Base-by-base conservation (phyloP, 2,329 filamentous ascomycete species). In the Clonostachys rhizophaga region DNA sequence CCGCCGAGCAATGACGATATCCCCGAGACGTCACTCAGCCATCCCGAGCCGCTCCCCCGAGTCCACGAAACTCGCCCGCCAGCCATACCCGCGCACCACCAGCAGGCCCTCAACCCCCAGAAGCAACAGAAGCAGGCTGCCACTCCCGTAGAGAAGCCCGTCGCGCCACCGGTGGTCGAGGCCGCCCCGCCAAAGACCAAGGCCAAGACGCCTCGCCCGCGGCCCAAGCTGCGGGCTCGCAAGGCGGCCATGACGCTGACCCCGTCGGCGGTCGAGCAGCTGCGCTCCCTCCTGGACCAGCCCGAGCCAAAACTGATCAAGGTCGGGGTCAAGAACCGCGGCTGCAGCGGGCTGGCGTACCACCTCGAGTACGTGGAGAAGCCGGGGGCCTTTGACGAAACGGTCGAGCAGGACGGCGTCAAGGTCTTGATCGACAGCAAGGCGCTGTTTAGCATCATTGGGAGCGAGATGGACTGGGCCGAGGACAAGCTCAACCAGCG, bases 391-490 rank as follows among this genome's bases (percentile, higher is more conserved):
- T 92, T 97, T 58, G 94, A 99, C 59, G 94, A 99, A 67, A 78
- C 85, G 45, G 90, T 99, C 2, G 91, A 95, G 63, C 94, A 99
- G 65, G 94, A 97, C 59, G 94, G 92, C 0, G 92, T 99, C 48
- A 92, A 89, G 69, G 92, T 99, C 34, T 67, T 97, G 64, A 94
- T 99, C 48, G 94, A 99, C 67, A 95, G 89, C 76, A 97, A 96
- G 74, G 94, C 94, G 40, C 72, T 99, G 44, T 91, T 99, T 65
- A 97, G 92, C 67, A 97, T 99, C 46, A 96, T 99, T 58, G 94
- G 94, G 6, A 96, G 88, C 62, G 92, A 97, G 71, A 99, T 99
- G 94, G 94, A 99, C 63, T 99, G 92, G 91, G 78, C 92, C 11
- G 91, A 97, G 69, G 94, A 97, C 59, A 96, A 95, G 72, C 71